Percentiles rank a stretch among this genome's conserved stretches.
phyloP scores from a whole-genome alignment of 306 rosid species.

The Castanea mollissima region DNA sequence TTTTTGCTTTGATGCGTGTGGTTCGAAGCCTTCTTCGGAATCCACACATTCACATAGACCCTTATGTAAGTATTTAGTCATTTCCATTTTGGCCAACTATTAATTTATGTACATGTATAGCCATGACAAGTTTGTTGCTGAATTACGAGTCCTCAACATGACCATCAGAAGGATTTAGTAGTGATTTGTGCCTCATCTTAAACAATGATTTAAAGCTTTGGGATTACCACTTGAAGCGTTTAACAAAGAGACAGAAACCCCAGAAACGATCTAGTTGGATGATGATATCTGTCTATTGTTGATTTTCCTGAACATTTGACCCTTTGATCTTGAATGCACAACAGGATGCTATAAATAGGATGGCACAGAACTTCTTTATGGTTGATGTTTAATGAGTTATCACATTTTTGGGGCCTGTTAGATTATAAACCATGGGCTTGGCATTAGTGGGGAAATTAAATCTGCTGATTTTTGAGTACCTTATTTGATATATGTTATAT shows the following conservation, averaged over 20 bases:
- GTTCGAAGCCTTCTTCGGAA: slow-evolving; percentile 75
- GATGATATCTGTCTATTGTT: not conserved
- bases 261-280: not conserved
- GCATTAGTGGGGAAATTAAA: not conserved
- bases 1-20: slow-evolving; percentile 81
- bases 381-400: not conserved
- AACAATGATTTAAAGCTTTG: not conserved
- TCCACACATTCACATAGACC: slow-evolving; percentile 79
- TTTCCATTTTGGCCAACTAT: not conserved
- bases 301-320: not conserved
- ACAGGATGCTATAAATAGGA: not conserved
- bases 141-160: not conserved
- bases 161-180: not conserved
- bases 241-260: not conserved
- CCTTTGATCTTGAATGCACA: not conserved
- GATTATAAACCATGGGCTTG: not conserved
- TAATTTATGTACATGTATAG: slow-evolving; percentile 18
- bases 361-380: not conserved
- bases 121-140: not conserved
- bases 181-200: not conserved
- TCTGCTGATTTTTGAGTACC: slow-evolving; percentile 16
- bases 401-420: not conserved
- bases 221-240: not conserved
- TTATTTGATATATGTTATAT: not conserved
- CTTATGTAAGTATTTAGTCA: slow-evolving; percentile 64